Evolutionary conservation across 164 flowering plant genomes (phyloP).

Genomic region (Magnolia sinica): DNA sequence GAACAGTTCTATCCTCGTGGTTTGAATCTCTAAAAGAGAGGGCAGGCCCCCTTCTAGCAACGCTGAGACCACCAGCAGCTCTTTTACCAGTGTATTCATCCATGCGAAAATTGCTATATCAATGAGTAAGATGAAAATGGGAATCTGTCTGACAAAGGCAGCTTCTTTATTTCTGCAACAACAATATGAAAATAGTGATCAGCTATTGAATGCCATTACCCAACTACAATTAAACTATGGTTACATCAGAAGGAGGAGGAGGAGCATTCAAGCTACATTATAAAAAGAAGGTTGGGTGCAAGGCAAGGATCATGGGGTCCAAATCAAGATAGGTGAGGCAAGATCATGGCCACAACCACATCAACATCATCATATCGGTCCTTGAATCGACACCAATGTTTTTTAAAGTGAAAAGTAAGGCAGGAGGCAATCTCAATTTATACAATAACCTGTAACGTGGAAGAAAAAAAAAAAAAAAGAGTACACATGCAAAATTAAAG

Average conservation of each 20-base stretch:
- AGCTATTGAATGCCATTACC: not conserved
- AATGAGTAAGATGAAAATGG: not conserved
- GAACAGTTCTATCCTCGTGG: slow-evolving; percentile 35
- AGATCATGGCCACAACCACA: not conserved
- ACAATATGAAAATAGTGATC: not conserved
- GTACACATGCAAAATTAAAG: not conserved
- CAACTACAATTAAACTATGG: not conserved
- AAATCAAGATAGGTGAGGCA: not conserved
- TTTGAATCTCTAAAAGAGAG: slow-evolving; percentile 40
- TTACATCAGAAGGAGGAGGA: slow-evolving; percentile 1
- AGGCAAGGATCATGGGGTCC: not conserved
- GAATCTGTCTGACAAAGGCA: not conserved
- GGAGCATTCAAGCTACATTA: not conserved
- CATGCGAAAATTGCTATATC: slow-evolving; percentile 27
- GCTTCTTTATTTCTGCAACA: slow-evolving; percentile 17
- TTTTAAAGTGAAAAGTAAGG: not conserved
- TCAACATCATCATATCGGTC: not conserved
- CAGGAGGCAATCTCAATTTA: no score
- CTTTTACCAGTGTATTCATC: slow-evolving; percentile 54
- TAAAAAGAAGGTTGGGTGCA: not conserved
- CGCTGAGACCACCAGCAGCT: slow-evolving; percentile 30
- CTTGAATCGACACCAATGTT: not conserved
- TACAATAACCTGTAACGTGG: not conserved
- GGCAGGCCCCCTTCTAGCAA: slow-evolving; percentile 40
- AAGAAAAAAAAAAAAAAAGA: not conserved